Percentiles rank a stretch among this genome's conserved stretches.
Evolutionary conservation across 148 eudicot genomes (phyloP).

Genomic region (Cornus suecica): DNA sequence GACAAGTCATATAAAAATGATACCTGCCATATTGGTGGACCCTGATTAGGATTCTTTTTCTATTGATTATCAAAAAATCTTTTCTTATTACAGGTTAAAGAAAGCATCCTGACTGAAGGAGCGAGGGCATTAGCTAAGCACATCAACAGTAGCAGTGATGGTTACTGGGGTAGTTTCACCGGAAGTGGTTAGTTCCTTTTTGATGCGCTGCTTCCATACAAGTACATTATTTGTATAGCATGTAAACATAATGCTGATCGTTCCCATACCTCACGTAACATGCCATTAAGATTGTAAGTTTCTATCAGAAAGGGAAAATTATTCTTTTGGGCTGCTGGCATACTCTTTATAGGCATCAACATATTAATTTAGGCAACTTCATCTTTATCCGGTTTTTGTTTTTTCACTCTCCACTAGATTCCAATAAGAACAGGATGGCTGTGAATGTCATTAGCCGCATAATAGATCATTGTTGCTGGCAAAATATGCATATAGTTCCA

Average conservation of each 20-base stretch:
- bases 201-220: not conserved
- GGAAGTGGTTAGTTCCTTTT: constrained; percentile 62
- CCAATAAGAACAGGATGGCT: constrained; percentile 59
- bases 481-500: constrained; percentile 71
- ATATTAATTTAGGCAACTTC: no score
- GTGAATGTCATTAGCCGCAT: constrained; percentile 41
- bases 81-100: constrained; percentile 59
- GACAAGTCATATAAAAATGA: not conserved
- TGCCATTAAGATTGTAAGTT: not conserved
- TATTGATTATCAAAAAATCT: not conserved
- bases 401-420: constrained; percentile 40
- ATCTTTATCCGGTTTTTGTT: not conserved
- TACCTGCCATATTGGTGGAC: not conserved
- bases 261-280: not conserved
- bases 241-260: not conserved
- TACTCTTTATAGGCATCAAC: no score
- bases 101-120: constrained; percentile 71
- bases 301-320: not conserved
- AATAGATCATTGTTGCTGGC: constrained; percentile 56
- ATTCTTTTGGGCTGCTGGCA: not conserved
- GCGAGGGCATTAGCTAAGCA: constrained; percentile 93
- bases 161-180: constrained; percentile 60
- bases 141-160: constrained; percentile 54
- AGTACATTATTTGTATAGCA: not conserved
- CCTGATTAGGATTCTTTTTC: not conserved